Evolutionary conservation across 139 green algal species (phyloP), one percentile per base, ranked within the genome.

Genomic region (Zygnema circumcarinatum): DNA sequence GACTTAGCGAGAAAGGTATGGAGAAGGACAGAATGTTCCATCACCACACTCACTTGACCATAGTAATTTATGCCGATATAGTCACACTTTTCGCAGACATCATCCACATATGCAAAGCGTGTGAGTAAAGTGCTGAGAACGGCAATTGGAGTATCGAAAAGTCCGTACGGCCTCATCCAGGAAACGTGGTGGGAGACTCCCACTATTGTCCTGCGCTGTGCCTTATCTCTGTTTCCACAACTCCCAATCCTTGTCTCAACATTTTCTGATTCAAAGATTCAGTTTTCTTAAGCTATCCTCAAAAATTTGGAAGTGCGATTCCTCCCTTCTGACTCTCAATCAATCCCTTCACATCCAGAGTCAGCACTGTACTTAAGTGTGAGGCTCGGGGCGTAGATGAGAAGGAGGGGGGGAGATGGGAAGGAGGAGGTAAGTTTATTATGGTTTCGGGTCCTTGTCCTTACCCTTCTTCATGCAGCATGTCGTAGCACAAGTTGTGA

Each of bases 31-130:
- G 29, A 25, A 72, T 25, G 54, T 72, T 29, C 29, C 54, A 25
- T 25, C 54, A 72, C 25, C 54, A 72, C n/a, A 78, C 75, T 31
- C 39, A 87, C 85, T 42, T 90, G 85, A 21, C 85, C 85, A 79
- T 90, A 90, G 85, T 87, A 90, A 33, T 90, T 90, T 67, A 90
- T 38, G 47, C 85, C 85, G 35, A 90, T 67, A 79, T 79, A 90
- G 32, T 90, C 85, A 42, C 80, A 38, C 25, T 86, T 79, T 40
- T 79, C 29, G 35, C 38, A 67, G 32, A 86, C 72, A 33, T 87
- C 38, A 79, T 90, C 85, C 22, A 76, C 31, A 52, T 76, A 86
- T 31, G 56, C 53, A 79, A 80, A 90, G 1, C 40, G 38, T 21
- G 33, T 80, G 25, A 80, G 29, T 38, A 40, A 7, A 22, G 73